These are phyloP conservation scores for Guillardia theta DNA, from an alignment of 78 protist genomes.

Conservation along the genomic window DNA sequence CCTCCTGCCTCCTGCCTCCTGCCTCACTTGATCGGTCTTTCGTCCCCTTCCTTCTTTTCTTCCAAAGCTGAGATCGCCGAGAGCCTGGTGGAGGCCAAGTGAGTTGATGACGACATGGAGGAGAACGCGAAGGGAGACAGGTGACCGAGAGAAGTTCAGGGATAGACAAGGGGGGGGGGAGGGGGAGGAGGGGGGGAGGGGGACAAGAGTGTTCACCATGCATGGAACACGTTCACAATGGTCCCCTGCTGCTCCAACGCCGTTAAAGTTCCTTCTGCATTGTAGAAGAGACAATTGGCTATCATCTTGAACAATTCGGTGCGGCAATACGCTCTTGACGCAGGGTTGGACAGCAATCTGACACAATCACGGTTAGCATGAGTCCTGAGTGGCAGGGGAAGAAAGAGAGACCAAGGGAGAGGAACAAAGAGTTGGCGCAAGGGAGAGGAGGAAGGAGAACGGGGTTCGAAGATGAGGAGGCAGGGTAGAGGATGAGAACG, in stretches of 20 bases:
- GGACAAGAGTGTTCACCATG: not conserved
- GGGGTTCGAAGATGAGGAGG: not conserved
- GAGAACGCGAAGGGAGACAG: no score
- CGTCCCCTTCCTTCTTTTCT: not conserved
- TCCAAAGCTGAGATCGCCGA: not conserved
- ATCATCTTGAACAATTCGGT: not conserved
- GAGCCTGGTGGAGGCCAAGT: not conserved
- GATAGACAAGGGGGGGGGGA: no score
- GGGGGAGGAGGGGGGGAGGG: no score
- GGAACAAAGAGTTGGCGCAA: not conserved
- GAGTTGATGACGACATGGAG: no score
- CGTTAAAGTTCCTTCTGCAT: not conserved
- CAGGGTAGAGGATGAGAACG: not conserved
- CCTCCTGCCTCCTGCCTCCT: not conserved
- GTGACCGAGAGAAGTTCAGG: not conserved
- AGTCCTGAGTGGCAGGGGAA: not conserved
- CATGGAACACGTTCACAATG: not conserved
- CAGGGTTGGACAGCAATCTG: not conserved
- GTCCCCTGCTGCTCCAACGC: not conserved
- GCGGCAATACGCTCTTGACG: not conserved
- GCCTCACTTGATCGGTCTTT: not conserved
- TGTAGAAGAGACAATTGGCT: slow-evolving; percentile 1
- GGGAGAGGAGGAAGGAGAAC: not conserved
- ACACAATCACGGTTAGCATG: not conserved
- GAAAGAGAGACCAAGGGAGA: not conserved